Base-by-base conservation (phyloP, 495 filamentous ascomycete species). In the Penicillium crystallinum region DNA sequence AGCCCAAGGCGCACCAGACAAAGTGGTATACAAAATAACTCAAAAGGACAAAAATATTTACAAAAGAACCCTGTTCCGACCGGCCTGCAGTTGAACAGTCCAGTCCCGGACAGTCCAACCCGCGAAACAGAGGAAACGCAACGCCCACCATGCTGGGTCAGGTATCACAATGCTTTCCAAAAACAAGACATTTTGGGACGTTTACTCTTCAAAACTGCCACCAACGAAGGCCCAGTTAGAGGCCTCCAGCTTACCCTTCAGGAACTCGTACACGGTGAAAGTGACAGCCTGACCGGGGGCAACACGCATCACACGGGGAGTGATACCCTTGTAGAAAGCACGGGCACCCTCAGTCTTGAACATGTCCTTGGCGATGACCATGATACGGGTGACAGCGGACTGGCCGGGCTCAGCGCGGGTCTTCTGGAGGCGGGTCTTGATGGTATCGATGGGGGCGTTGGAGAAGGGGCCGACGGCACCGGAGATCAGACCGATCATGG, bases 251-350 rank as follows among this genome's bases (percentile, higher is more conserved):
- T 86, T 84, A 17, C 83, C 82, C 76, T 90, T 95, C 52, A 97
- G 71, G 66, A 74, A 95, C 71, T 97, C 93, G 70, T 97, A 97
- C 56, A 97, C 90, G 39, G 91, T 96, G 65, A 97, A 99, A 1
- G 93, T 98, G 25, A 99, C 93, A 22, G 95, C 95, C 75, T 99
- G 93, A 44, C 93, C 93, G 12, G 93, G 93, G 27, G 93, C 93
- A 29, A 99, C 93, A 59, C 93, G 81, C 92, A 97, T 97, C 55
- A 98, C 87, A 53, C 93, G 81, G 8, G 93, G 93, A 46, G 93
- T 99, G 70, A 99, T 97, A 55, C 93, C 93, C 81, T 96, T 97
- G 77, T 97, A 99, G 77, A 99, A 99, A 10, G 92, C 92, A 41
- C 87, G 82, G 52, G 88, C 75, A 10, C 93, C 93, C 69, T 99